Evolutionary conservation across 352 stramenopile species (phyloP), one percentile per base, ranked within the genome.

Genomic region (Phytopythium ostracodes): DNA sequence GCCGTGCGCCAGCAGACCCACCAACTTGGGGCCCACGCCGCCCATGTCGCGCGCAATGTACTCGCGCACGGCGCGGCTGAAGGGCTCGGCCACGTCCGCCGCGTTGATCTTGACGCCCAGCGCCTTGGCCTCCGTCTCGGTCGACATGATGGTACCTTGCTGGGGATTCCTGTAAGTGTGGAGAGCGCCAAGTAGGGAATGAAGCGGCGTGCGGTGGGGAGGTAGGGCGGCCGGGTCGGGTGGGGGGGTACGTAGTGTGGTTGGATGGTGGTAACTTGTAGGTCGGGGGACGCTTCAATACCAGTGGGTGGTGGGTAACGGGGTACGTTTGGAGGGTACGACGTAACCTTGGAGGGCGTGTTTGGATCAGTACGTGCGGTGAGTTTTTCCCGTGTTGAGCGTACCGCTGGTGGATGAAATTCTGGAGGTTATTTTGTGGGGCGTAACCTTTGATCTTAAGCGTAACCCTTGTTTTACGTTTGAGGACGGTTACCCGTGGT

Each of bases 1-100:
- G 47, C 89, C 94, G 71, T 98, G 98, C 31, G 96, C 97, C 46
- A 99, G 76, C 56, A 99, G 76, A 10, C 87, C 90, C 46, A 97
- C 87, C 46, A 97, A 79, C 67, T 94, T 94, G 33, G 90, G 89
- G 44, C 88, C 88, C 36, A 90, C 71, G 54, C 87, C 86, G 56
- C 66, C 72, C 71, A 94, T 88, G 53, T 92, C 77, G 42, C 84
- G 66, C 56, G 77, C 61, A 46, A 97, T 94, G 73, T 92, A 91
- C 59, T 84, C 59, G 62, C 87, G 81, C 67, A 96, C 88, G 33
- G 91, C 89, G 8, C 79, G 65, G 68, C 84, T 88, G 73, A 96
- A 97, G 17, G 89, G 89, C 65, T 88, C 85, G 40, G 88, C 89
- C 62, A 97, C 91, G 53, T 88, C 86, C 43, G 66, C 71, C 18